These are phyloP conservation scores for Abrus precatorius DNA, from an alignment of 306 rosid genomes.

Conservation along the genomic window DNA sequence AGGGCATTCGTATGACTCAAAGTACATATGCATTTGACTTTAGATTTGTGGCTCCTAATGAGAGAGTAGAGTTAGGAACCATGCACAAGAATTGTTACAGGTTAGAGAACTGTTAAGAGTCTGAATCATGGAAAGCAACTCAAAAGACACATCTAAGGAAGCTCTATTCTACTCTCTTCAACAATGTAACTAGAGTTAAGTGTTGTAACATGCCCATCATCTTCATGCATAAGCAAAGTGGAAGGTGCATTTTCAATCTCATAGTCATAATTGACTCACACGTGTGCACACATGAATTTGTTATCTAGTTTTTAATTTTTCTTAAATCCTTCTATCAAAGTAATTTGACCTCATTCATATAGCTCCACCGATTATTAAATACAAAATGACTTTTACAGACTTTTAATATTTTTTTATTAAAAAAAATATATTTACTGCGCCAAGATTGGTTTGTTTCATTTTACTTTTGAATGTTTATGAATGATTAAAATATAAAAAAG, in stretches of 20 bases:
- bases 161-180: slow-evolving; percentile 74
- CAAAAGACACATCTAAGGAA: slow-evolving; percentile 68
- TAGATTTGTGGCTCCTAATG: slow-evolving; percentile 49
- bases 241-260: slow-evolving; percentile 12
- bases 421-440: no score
- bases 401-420: not conserved
- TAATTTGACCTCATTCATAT: not conserved
- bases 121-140: slow-evolving; percentile 69
- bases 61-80: slow-evolving; percentile 50
- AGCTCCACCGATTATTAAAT: slow-evolving; percentile 7
- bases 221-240: not conserved
- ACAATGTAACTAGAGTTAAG: slow-evolving; percentile 56
- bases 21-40: slow-evolving; percentile 64
- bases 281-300: not conserved
- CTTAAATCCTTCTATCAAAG: not conserved
- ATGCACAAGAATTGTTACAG: slow-evolving; percentile 50
- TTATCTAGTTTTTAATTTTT: not conserved
- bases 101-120: slow-evolving; percentile 63
- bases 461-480: not conserved
- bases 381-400: not conserved
- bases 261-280: not conserved
- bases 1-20: slow-evolving; percentile 22
- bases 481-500: not conserved
- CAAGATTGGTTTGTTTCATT: not conserved
- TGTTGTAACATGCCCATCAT: not conserved